Evolutionary conservation across 768 basidiomycete species (phyloP).

Genomic region (Kwoniella dejecticola): DNA sequence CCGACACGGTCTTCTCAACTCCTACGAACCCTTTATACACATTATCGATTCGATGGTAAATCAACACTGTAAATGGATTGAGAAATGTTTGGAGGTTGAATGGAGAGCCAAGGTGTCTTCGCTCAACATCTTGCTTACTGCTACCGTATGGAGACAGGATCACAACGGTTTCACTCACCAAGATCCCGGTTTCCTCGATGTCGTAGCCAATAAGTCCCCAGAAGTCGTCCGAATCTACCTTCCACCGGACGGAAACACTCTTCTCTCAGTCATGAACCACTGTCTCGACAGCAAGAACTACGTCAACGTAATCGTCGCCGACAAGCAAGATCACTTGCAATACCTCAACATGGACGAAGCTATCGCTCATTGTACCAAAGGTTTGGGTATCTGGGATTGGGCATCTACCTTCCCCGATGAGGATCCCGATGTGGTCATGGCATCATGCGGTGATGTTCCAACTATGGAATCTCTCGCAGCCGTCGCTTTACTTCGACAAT

Average conservation of each 20-base stretch:
- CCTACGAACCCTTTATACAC: constrained; percentile 79
- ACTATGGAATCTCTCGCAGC: constrained; percentile 87
- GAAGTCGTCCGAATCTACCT: constrained; percentile 57
- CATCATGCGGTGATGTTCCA: constrained; percentile 79
- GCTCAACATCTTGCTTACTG: constrained; percentile 71
- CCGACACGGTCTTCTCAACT: constrained; percentile 71
- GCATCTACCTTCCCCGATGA: constrained; percentile 68
- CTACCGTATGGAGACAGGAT: constrained; percentile 73
- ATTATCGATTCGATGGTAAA: constrained; percentile 66
- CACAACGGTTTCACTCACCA: constrained; percentile 88
- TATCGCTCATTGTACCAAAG: constrained; percentile 73
- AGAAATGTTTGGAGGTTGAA: constrained; percentile 67
- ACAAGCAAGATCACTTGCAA: constrained; percentile 63
- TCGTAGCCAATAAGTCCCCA: constrained; percentile 73
- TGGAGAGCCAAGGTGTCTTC: constrained; percentile 63
- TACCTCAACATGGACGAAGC: constrained; percentile 50
- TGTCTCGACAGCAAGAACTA: constrained; percentile 78
- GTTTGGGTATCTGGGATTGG: constrained; percentile 83
- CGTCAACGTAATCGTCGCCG: constrained; percentile 69
- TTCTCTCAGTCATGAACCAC: constrained; percentile 80
- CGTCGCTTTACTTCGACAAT: constrained; percentile 70
- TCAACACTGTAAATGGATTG: constrained; percentile 77
- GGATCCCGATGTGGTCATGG: constrained; percentile 64
- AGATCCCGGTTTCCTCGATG: constrained; percentile 67
- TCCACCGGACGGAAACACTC: constrained; percentile 86